Percentiles rank a stretch among this genome's conserved stretches.
Evolutionary conservation across 2,329 filamentous ascomycete genomes (phyloP).

Genomic region (Cercospora zeae-maydis): DNA sequence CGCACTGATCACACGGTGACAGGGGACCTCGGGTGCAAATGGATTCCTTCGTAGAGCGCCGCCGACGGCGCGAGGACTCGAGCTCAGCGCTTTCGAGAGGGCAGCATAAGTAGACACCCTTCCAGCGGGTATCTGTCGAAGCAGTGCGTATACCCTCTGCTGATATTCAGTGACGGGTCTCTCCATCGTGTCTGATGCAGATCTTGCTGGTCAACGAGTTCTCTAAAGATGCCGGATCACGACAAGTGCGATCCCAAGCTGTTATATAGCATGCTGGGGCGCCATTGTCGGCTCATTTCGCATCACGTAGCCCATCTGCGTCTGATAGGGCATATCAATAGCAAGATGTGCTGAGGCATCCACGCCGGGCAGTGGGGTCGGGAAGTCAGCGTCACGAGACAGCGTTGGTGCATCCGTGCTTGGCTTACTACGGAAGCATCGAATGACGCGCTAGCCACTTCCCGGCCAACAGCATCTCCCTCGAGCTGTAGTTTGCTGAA

Average conservation of each 20-base stretch:
- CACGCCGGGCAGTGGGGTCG: not conserved
- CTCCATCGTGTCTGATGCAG: not conserved
- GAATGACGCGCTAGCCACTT: conserved; percentile 4
- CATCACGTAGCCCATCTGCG: not conserved
- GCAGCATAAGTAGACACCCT: conserved; percentile 70
- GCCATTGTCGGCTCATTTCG: not conserved
- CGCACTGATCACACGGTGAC: conserved; percentile 74
- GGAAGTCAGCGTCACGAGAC: not conserved
- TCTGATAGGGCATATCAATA: conserved; percentile 2
- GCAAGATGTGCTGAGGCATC: not conserved
- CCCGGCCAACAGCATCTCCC: not conserved
- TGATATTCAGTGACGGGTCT: conserved; percentile 16
- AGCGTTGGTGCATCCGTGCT: not conserved
- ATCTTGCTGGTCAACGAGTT: not conserved
- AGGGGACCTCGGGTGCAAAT: conserved; percentile 74
- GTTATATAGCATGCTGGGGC: not conserved
- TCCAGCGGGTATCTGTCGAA: conserved; percentile 74
- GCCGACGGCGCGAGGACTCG: conserved; percentile 72
- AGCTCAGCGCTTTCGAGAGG: conserved; percentile 63
- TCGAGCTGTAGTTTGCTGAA: not conserved
- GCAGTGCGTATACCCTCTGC: conserved; percentile 61
- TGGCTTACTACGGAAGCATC: not conserved
- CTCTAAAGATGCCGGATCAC: not conserved
- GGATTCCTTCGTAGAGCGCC: conserved; percentile 74
- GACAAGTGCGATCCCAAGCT: not conserved